Evolutionary conservation across 1,284 basidiomycete species (phyloP), one percentile per base, ranked within the genome.

Genomic region (Fomes fomentarius): DNA sequence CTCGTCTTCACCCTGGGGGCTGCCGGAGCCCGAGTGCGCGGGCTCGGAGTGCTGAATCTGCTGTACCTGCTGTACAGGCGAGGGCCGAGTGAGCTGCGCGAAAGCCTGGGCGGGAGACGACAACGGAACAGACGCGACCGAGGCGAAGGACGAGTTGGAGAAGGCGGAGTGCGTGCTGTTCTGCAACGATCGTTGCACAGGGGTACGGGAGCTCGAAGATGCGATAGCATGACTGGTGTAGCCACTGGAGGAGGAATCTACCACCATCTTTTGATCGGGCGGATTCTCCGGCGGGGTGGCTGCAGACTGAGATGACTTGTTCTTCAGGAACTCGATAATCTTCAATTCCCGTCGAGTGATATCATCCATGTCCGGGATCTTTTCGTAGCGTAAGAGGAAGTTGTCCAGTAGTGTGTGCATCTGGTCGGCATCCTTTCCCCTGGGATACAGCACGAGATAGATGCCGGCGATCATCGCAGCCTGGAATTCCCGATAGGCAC

Each of bases 381-480:
- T 83, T 58, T 89, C 85, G 63, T 89, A 87, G 55, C 90, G 87
- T 53, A 81, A 77, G 58, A 93, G 76, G 68, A 93, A 94, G 8
- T 77, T 80, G 63, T 93, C 89, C 50, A 94, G 72, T 45, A 94
- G 90, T 33, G 79, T 75, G 60, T 88, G 86, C 87, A 93, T 93
- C 41, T 76, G 78, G 2, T 74, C 75, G 7, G 84, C 83, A 63
- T 90, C 79, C 60, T 78, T 76, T 2, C 89, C 89, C 44, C 77
- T 82, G 2, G 89, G 91, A 60, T 93, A 83, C 19, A 93, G 75
- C 39, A 91, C 83, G 45, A 92, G 80, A 66, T 91, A 91, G 51
- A 93, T 91, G 8, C 91, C 91, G 58, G 87, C 87, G 57, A 93
- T 87, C 89, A 93, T 91, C 4, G 90, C 87, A 2, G 89, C 86